Percentiles rank a stretch among this genome's conserved stretches.
Evolutionary conservation across 2,329 filamentous ascomycete genomes (phyloP).

Genomic region (Stachybotrys chartarum): DNA sequence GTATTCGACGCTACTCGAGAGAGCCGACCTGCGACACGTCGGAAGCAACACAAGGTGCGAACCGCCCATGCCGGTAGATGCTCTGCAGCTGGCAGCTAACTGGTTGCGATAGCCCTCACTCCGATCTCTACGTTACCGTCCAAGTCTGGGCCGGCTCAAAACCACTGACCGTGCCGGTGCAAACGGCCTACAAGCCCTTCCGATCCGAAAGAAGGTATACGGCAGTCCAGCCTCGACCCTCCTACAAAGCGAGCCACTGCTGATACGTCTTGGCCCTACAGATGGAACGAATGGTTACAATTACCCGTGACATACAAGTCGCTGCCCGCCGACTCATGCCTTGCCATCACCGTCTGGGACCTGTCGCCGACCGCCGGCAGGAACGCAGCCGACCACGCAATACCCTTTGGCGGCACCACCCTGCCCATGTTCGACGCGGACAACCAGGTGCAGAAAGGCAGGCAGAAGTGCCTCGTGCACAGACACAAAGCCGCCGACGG

Average conservation of each 20-base stretch:
- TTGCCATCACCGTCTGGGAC: slow-evolving; percentile 95
- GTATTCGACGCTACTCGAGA: slow-evolving; percentile 65
- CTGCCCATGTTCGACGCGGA: slow-evolving; percentile 87
- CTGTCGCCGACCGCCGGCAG: slow-evolving; percentile 71
- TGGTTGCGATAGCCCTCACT: slow-evolving; percentile 52
- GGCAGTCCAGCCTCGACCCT: not conserved
- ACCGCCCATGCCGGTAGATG: not conserved
- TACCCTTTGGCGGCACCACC: slow-evolving; percentile 92
- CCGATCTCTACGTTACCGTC: slow-evolving; percentile 86
- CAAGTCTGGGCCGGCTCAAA: slow-evolving; percentile 97
- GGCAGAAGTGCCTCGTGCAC: slow-evolving; percentile 85
- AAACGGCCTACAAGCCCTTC: slow-evolving; percentile 90
- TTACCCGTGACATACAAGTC: slow-evolving; percentile 79
- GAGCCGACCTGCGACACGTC: slow-evolving; percentile 75
- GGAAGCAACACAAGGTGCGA: slow-evolving; percentile 73
- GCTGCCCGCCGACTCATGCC: slow-evolving; percentile 71
- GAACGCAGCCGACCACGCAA: slow-evolving; percentile 64
- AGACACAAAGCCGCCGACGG: slow-evolving; percentile 80
- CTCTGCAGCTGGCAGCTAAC: slow-evolving; percentile 11
- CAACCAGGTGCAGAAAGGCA: slow-evolving; percentile 82
- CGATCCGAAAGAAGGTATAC: slow-evolving; percentile 59
- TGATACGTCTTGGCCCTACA: slow-evolving; percentile 18
- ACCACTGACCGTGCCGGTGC: slow-evolving; percentile 81
- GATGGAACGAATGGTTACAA: slow-evolving; percentile 95
- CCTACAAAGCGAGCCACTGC: slow-evolving; percentile 5